Evolutionary conservation across 2,329 filamentous ascomycete genomes (phyloP), one percentile per base, ranked within the genome.

Genomic region (Juglanconis juglandina): DNA sequence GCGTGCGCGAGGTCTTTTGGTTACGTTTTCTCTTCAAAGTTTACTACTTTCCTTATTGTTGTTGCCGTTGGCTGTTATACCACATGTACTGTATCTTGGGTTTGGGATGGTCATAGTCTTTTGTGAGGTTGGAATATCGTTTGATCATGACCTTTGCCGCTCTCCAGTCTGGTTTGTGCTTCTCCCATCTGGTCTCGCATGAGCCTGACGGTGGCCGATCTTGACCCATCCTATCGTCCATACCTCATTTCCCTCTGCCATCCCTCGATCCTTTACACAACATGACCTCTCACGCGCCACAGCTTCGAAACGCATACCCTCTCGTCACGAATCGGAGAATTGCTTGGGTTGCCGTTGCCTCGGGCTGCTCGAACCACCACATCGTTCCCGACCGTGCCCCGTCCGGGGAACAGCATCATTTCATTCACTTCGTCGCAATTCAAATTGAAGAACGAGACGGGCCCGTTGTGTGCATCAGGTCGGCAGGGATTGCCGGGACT

Each of bases 31-130:
- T 47, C 10, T 33, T 48, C 35, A 13, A 11, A n/a, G 9, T 32
- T 56, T 58, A 32, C 41, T 53, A 2, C 13, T 30, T 55, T 48
- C 6, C 32, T 24, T 48, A 32, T 35, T n/a, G n/a, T 47, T 55
- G 13, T 8, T 13, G 46, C 30, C 46, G n/a, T 30, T 9, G 24
- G 11, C 32, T 59, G 57, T 58, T 60, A 58, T 63, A 63, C 61
- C 61, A 11, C 41, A 60, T 60, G 53, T 56, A 49, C 51, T 48
- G 44, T 58, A 60, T 54, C n/a, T 57, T 44, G 53, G 61, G 41
- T 58, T 49, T 52, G 49, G 53, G 42, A 53, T 49, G 53, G 51
- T 46, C 50, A 55, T 60, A 58, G 54, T 60, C 33, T 48, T 57
- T 33, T 48, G 14, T 35, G 24, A 34, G 33, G 30, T 42, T 13